Evolutionary conservation across 352 stramenopile species (phyloP).

Genomic region (Blastocystis sp.): DNA sequence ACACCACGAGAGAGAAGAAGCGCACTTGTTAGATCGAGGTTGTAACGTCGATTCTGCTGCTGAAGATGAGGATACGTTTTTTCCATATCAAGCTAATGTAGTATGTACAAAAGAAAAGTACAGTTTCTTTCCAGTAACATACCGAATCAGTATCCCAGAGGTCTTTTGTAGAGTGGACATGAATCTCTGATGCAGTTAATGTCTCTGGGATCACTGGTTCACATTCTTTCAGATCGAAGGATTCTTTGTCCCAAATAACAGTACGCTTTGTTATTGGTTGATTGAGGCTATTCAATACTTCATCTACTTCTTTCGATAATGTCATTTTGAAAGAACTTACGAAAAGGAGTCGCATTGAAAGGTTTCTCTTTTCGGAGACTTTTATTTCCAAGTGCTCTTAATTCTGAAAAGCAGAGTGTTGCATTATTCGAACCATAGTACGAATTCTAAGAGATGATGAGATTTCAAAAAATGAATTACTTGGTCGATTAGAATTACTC

Average conservation of each 20-base stretch:
- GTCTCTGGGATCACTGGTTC: conserved; percentile 10
- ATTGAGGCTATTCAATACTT: not conserved
- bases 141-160: not conserved
- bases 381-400: not conserved
- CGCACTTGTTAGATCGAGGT: conserved; percentile 32
- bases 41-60: conserved; percentile 43
- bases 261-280: conserved; percentile 1
- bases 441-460: not conserved
- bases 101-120: not conserved
- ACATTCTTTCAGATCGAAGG: conserved; percentile 40
- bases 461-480: not conserved
- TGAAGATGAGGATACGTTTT: not conserved
- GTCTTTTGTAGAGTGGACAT: not conserved
- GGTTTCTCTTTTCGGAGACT: not conserved
- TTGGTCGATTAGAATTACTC: conserved; percentile 39
- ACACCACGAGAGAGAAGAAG: conserved; percentile 36
- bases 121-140: not conserved
- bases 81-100: not conserved
- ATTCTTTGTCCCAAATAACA: conserved; percentile 47
- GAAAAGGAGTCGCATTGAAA: not conserved
- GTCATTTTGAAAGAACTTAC: not conserved
- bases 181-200: not conserved
- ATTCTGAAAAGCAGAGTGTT: conserved; percentile 41
- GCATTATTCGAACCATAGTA: conserved; percentile 51
- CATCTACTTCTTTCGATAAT: not conserved